Conservation (phyloP, 164 flowering plant species). For the Nymphaea colorata region DNA sequence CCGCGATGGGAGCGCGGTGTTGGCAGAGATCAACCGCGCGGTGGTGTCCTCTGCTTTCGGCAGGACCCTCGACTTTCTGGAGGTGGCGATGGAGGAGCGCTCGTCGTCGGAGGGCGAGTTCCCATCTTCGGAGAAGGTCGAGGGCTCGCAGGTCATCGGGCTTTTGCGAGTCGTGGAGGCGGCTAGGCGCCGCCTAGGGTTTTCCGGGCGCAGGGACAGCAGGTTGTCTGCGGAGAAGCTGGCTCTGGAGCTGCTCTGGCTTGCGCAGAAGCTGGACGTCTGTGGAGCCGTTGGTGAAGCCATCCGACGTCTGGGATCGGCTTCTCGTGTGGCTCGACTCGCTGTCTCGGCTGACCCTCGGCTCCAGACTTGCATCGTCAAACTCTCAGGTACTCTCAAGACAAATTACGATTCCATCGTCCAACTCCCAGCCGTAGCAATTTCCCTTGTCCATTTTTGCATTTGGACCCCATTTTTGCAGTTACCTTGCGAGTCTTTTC, state of each 20-base stretch:
- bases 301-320: constrained; percentile 51
- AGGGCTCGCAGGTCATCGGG: neutral
- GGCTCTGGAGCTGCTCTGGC: constrained; percentile 81
- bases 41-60: constrained; percentile 52
- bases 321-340: constrained; percentile 47
- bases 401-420: neutral
- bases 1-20: constrained; percentile 19
- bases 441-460: no score
- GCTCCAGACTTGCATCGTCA: constrained; percentile 47
- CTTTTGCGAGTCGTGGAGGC: neutral
- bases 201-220: constrained; percentile 7
- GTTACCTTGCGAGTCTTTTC: no score
- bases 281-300: constrained; percentile 56
- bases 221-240: constrained; percentile 52
- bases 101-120: neutral
- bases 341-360: constrained; percentile 54
- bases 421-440: neutral
- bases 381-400: constrained; percentile 37
- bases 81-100: constrained; percentile 19
- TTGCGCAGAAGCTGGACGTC: constrained; percentile 48
- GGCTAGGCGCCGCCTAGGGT: neutral
- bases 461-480: no score
- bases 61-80: constrained; percentile 38
- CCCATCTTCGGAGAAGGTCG: constrained; percentile 3
- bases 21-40: constrained; percentile 42